Evolutionary conservation across 73 alveolate genomes (phyloP).

Genomic region (Uronychia setigera): DNA sequence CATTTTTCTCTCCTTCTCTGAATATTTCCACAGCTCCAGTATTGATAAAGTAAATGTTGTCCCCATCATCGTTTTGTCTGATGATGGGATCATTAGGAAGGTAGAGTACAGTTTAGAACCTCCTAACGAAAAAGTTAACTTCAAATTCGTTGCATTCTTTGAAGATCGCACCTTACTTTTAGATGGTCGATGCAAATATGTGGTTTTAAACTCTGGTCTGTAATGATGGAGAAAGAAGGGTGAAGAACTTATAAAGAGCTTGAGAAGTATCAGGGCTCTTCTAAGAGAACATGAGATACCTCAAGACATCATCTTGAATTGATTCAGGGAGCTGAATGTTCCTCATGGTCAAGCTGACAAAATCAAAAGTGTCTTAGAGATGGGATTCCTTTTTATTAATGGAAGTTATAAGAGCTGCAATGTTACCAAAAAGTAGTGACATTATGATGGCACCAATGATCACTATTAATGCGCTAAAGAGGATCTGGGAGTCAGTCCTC

Average conservation of each 20-base stretch:
- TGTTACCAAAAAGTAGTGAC: slow-evolving; percentile 48
- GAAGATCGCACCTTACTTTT: slow-evolving; percentile 10
- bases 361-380: slow-evolving; percentile 28
- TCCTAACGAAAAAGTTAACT: slow-evolving; percentile 14
- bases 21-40: slow-evolving; percentile 13
- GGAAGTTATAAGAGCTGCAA: slow-evolving; percentile 54
- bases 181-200: neutral
- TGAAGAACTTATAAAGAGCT: slow-evolving; percentile 37
- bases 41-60: slow-evolving; percentile 40
- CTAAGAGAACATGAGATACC: slow-evolving; percentile 24
- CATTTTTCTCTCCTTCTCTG: slow-evolving; percentile 3
- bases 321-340: slow-evolving; percentile 36
- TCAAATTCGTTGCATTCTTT: slow-evolving; percentile 28
- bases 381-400: slow-evolving; percentile 45
- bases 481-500: neutral
- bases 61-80: slow-evolving; percentile 25
- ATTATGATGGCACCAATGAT: slow-evolving; percentile 43
- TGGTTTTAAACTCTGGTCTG: slow-evolving; percentile 15
- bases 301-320: slow-evolving; percentile 37
- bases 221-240: slow-evolving; percentile 41
- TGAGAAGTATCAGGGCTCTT: slow-evolving; percentile 44
- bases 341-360: slow-evolving; percentile 42
- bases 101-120: slow-evolving; percentile 20
- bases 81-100: slow-evolving; percentile 41
- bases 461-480: slow-evolving; percentile 27